phyloP scores from a whole-genome alignment of 192 early-diverging fungal genomes.

The Coemansia sp. region DNA sequence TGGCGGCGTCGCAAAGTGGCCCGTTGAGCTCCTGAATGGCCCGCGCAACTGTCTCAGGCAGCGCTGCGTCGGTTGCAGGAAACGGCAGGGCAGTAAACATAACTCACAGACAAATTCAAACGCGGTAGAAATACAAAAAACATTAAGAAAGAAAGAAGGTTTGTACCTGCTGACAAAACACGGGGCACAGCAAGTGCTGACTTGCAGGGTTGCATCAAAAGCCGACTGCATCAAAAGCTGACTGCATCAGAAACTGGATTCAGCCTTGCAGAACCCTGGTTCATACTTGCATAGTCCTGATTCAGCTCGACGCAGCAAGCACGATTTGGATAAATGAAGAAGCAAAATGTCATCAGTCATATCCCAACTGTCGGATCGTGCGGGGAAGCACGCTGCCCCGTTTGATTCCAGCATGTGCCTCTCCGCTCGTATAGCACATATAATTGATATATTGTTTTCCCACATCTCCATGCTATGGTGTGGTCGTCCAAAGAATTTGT shows the following conservation, averaged over 20 bases:
- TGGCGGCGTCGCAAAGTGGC: conserved; percentile 28
- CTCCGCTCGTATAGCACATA: neutral
- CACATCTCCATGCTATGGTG: conserved; percentile 1
- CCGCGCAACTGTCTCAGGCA: conserved; percentile 23
- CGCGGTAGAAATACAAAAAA: neutral
- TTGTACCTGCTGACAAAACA: neutral
- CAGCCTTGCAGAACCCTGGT: neutral
- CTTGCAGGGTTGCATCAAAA: neutral
- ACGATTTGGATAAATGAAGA: no score
- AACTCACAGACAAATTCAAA: conserved; percentile 3
- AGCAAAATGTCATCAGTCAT: neutral
- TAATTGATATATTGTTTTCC: conserved; percentile 8
- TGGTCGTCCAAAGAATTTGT: neutral
- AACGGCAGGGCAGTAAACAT: conserved; percentile 37
- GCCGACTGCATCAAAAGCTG: neutral
- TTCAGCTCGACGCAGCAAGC: neutral
- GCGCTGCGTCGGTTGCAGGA: conserved; percentile 25
- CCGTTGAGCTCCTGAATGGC: conserved; percentile 29
- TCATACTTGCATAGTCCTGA: neutral
- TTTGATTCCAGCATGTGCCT: neutral
- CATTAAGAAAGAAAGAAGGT: neutral
- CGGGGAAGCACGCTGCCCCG: neutral
- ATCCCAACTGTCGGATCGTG: neutral
- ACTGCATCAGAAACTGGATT: neutral
- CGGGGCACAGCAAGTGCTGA: neutral